Evolutionary conservation across 768 basidiomycete genomes (phyloP).

Genomic region (Amanita inopinata): DNA sequence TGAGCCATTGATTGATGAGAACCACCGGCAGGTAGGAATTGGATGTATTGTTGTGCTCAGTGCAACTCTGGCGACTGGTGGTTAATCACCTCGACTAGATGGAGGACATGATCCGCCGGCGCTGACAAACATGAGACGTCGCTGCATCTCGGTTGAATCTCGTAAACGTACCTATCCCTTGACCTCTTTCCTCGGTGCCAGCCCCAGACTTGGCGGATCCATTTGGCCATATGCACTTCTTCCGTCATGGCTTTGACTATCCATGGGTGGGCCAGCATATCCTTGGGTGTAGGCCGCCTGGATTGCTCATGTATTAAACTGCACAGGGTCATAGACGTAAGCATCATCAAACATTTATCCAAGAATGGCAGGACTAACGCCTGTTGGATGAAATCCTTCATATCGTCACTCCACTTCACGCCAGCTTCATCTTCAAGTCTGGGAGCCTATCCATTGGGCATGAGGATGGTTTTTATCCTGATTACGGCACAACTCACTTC

Average conservation of each 20-base stretch:
- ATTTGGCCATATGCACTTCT: slow-evolving; percentile 82
- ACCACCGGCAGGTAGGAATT: neutral
- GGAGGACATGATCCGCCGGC: neutral
- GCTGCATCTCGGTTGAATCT: neutral
- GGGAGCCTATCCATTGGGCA: slow-evolving; percentile 48
- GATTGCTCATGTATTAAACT: slow-evolving; percentile 54
- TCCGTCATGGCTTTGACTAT: slow-evolving; percentile 65
- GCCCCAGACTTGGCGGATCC: slow-evolving; percentile 80
- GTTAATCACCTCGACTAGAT: neutral
- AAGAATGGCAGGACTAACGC: slow-evolving; percentile 43
- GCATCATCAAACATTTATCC: neutral
- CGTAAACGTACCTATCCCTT: slow-evolving; percentile 31
- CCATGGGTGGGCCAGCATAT: slow-evolving; percentile 82
- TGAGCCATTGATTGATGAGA: neutral
- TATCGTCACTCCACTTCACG: slow-evolving; percentile 64
- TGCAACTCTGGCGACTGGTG: too few species aligned
- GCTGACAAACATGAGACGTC: neutral
- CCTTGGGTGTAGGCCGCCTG: slow-evolving; percentile 73
- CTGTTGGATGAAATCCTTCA: slow-evolving; percentile 86
- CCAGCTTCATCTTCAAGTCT: slow-evolving; percentile 67
- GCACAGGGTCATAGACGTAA: slow-evolving; percentile 3
- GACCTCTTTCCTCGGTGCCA: slow-evolving; percentile 49
- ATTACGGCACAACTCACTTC: slow-evolving; percentile 39
- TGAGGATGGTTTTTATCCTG: slow-evolving; percentile 4
- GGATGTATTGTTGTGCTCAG: neutral